These are phyloP conservation scores for Hypoxylon sp. DNA, from an alignment of 2,329 filamentous ascomycete genomes.

Conservation along the genomic window DNA sequence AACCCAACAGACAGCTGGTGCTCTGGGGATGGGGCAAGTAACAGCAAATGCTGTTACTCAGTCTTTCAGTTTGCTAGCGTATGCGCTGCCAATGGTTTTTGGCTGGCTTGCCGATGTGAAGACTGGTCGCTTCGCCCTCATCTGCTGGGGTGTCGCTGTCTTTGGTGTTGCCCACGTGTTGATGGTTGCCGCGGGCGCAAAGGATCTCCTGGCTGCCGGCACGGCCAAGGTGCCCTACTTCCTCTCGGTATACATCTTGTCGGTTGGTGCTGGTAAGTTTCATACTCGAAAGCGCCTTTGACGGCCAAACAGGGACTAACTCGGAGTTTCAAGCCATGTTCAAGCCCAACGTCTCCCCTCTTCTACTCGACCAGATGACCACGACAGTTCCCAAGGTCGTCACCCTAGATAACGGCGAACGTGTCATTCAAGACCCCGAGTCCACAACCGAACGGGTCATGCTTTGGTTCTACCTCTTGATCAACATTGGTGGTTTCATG, in stretches of 20 bases:
- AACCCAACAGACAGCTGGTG: conserved; percentile 68
- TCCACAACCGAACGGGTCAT: conserved; percentile 76
- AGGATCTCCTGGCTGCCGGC: conserved; percentile 61
- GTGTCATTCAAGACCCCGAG: conserved; percentile 78
- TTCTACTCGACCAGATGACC: conserved; percentile 76
- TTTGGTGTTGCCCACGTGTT: conserved; percentile 79
- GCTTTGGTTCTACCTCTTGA: conserved; percentile 73
- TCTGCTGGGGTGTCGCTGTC: conserved; percentile 77
- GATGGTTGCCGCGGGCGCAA: conserved; percentile 72
- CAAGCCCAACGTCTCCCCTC: conserved; percentile 80
- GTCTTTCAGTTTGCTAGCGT: conserved; percentile 71
- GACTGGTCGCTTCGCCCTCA: conserved; percentile 79
- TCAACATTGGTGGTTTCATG: conserved; percentile 69
- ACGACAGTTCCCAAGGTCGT: conserved; percentile 69
- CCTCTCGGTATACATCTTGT: conserved; percentile 66
- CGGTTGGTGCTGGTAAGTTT: conserved; percentile 74
- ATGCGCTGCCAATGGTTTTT: conserved; percentile 69
- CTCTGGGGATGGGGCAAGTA: conserved; percentile 70
- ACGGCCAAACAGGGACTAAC: conserved; percentile 13
- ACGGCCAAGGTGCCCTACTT: conserved; percentile 67
- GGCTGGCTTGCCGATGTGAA: conserved; percentile 76
- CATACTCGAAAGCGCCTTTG: not conserved
- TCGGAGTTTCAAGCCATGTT: conserved; percentile 62
- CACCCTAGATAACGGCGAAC: conserved; percentile 69
- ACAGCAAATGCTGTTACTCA: conserved; percentile 67